phyloP scores from a whole-genome alignment of 73 alveolate species.

The Uronychia binucleata region DNA sequence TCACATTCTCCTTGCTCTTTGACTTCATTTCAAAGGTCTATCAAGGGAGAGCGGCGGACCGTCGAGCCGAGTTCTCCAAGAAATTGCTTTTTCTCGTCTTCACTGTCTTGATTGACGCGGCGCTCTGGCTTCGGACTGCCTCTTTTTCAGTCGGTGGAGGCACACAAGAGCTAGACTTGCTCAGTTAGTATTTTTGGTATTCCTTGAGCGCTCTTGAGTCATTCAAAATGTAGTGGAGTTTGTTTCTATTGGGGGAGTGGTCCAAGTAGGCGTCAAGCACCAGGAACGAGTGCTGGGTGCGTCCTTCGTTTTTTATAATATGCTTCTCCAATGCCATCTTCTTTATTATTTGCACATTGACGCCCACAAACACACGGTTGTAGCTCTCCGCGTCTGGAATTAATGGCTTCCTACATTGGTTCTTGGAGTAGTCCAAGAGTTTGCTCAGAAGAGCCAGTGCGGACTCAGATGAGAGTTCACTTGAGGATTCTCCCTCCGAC shows the following conservation, averaged over 20 bases:
- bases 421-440: not conserved
- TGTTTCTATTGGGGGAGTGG: not conserved
- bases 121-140: too few relatives aligned
- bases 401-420: not conserved
- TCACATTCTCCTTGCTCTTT: too few relatives aligned
- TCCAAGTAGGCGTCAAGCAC: not conserved
- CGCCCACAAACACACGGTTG: not conserved
- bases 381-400: not conserved
- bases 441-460: not conserved
- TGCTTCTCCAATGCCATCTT: not conserved
- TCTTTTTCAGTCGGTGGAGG: too few relatives aligned
- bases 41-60: too few relatives aligned
- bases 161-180: too few relatives aligned
- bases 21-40: too few relatives aligned
- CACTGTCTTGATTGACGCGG: too few relatives aligned
- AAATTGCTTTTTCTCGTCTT: too few relatives aligned
- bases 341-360: not conserved
- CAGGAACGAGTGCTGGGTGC: not conserved
- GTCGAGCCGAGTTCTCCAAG: too few relatives aligned
- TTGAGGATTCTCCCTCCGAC: not conserved
- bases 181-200: too few relatives aligned
- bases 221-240: not conserved
- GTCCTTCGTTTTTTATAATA: too few relatives aligned
- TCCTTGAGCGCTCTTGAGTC: not conserved
- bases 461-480: not conserved